Percentiles rank a stretch among this genome's conserved stretches.
Conservation (phyloP, 352 stramenopile species). For the Pythium sukuiense region DNA sequence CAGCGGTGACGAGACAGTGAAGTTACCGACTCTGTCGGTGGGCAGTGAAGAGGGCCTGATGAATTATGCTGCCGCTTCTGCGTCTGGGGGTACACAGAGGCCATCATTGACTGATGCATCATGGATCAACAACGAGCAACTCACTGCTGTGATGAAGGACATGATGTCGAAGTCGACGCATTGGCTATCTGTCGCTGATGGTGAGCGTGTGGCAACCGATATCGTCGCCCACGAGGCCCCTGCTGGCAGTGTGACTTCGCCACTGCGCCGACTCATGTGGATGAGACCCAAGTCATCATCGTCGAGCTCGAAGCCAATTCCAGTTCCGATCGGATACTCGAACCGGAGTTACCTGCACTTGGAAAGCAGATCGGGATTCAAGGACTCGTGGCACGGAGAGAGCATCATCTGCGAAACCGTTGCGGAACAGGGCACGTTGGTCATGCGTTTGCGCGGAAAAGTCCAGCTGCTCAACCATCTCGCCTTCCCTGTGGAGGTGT, state of each 20-base stretch:
- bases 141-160: slow-evolving; percentile 76
- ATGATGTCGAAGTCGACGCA: slow-evolving; percentile 69
- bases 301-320: slow-evolving; percentile 57
- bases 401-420: slow-evolving; percentile 87
- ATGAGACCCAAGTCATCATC: slow-evolving; percentile 65
- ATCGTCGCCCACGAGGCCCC: slow-evolving; percentile 84
- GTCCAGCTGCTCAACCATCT: slow-evolving; percentile 81
- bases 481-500: slow-evolving; percentile 64
- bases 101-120: slow-evolving; percentile 27
- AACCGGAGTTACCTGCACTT: slow-evolving; percentile 85
- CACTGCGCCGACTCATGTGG: slow-evolving; percentile 72
- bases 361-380: slow-evolving; percentile 57
- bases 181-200: slow-evolving; percentile 68
- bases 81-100: slow-evolving; percentile 38
- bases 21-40: slow-evolving; percentile 29
- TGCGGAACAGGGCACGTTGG: slow-evolving; percentile 79
- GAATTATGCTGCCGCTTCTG: neutral
- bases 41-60: slow-evolving; percentile 30
- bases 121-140: slow-evolving; percentile 40
- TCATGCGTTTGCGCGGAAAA: slow-evolving; percentile 75
- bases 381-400: slow-evolving; percentile 71
- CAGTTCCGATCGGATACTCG: slow-evolving; percentile 85
- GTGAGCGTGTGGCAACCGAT: slow-evolving; percentile 64
- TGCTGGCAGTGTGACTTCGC: slow-evolving; percentile 77
- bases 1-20: slow-evolving; percentile 27